Evolutionary conservation across 73 alveolate genomes (phyloP).

Genomic region (Paramecium sexaurelia): DNA sequence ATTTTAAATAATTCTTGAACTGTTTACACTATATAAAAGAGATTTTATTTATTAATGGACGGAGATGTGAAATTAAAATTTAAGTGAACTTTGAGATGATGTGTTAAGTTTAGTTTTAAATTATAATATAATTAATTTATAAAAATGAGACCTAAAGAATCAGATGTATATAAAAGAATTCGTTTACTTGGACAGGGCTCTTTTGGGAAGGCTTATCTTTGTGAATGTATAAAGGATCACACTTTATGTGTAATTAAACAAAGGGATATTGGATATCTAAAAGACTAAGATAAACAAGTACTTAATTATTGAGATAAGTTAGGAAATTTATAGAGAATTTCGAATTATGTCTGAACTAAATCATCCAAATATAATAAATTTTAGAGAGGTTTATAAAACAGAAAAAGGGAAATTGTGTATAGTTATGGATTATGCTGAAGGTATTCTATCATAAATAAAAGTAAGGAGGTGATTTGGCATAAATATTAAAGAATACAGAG

Average conservation of each 20-base stretch:
- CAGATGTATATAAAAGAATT: conserved; percentile 64
- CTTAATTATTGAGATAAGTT: not conserved
- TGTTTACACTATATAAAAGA: no score
- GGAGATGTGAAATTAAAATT: no score
- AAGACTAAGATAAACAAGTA: conserved; percentile 74
- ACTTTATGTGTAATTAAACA: conserved; percentile 74
- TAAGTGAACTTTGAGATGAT: not conserved
- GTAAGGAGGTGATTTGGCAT: conserved; percentile 85
- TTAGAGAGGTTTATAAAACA: conserved; percentile 82
- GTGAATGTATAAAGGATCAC: conserved; percentile 58
- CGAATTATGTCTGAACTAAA: conserved; percentile 71
- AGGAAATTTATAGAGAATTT: conserved; percentile 75
- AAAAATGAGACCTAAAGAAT: conserved; percentile 51
- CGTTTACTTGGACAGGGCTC: conserved; percentile 77
- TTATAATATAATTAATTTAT: not conserved
- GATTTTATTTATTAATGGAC: no score
- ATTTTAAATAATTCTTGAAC: no score
- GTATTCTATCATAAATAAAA: conserved; percentile 65
- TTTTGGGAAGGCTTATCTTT: conserved; percentile 76
- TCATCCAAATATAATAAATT: conserved; percentile 93
- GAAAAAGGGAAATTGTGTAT: conserved; percentile 81
- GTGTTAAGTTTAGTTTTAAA: not conserved
- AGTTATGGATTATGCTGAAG: conserved; percentile 85
- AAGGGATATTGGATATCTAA: conserved; percentile 76
- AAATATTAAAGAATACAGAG: conserved; percentile 65